A percentile compares a stretch with the other conserved stretches of the same genome.
phyloP scores from a whole-genome alignment of 2,329 filamentous ascomycete genomes.

The Macrophomina phaseolina region DNA sequence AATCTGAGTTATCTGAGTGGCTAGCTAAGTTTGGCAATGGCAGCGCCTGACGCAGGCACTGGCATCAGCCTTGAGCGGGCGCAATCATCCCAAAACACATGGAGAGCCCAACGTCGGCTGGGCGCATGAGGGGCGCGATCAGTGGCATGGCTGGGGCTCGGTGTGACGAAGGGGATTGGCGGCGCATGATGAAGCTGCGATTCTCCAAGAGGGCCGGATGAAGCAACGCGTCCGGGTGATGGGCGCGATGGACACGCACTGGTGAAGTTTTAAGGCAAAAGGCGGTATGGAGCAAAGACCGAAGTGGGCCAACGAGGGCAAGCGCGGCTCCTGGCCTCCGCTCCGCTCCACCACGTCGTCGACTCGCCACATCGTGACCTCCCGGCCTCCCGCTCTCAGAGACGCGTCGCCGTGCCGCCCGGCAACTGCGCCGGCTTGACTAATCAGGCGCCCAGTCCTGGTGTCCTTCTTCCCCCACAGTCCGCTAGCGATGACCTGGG shows the following conservation, averaged over 20 bases:
- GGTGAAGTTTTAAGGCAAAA: background rate
- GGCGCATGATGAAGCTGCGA: slow-evolving; percentile 20
- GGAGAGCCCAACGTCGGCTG: slow-evolving; percentile 13
- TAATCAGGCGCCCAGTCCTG: slow-evolving; percentile 20
- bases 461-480: slow-evolving; percentile 24
- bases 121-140: slow-evolving; percentile 12
- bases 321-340: slow-evolving; percentile 15
- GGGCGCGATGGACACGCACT: background rate
- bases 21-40: slow-evolving; percentile 18
- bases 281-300: slow-evolving; percentile 21
- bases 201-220: background rate
- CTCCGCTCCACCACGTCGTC: slow-evolving; percentile 20
- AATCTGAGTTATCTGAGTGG: slow-evolving; percentile 7
- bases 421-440: slow-evolving; percentile 13
- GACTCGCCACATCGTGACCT: slow-evolving; percentile 13
- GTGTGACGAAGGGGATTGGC: slow-evolving; percentile 2
- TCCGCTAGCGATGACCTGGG: slow-evolving; percentile 25
- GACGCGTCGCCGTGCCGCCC: slow-evolving; percentile 14
- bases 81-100: slow-evolving; percentile 21
- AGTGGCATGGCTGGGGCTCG: background rate
- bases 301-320: slow-evolving; percentile 18
- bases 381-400: slow-evolving; percentile 1
- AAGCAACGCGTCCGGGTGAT: background rate
- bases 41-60: slow-evolving; percentile 24
- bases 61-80: slow-evolving; percentile 12